These are phyloP conservation scores for Spiromastix sp. DNA, from an alignment of 2,329 filamentous ascomycete genomes.

Conservation along the genomic window DNA sequence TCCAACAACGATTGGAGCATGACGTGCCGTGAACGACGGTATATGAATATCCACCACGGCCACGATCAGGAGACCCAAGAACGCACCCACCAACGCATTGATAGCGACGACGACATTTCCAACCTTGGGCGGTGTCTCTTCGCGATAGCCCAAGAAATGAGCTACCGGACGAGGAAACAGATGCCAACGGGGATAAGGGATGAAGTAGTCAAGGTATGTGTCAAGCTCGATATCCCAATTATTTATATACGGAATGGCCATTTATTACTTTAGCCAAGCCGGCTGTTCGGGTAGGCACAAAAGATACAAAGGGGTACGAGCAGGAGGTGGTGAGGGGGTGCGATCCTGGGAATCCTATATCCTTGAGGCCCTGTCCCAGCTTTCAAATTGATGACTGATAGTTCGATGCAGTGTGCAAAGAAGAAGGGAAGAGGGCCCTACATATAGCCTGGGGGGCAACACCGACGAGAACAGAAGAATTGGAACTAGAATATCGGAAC, in stretches of 20 bases:
- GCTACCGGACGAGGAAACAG: slow-evolving; percentile 56
- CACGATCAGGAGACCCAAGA: slow-evolving; percentile 51
- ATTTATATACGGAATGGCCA: slow-evolving; percentile 13
- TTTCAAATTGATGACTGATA: too few relatives aligned
- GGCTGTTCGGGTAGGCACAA: not conserved
- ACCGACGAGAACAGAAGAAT: slow-evolving; percentile 1
- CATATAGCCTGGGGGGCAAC: not conserved
- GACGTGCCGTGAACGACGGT: slow-evolving; percentile 41
- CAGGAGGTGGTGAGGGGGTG: not conserved
- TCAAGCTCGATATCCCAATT: slow-evolving; percentile 62
- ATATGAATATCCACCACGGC: slow-evolving; percentile 47
- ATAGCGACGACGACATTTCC: slow-evolving; percentile 51
- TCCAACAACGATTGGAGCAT: slow-evolving; percentile 53
- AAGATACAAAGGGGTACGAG: not conserved
- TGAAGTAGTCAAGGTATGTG: slow-evolving; percentile 57
- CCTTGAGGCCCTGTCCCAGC: not conserved
- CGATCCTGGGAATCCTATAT: not conserved
- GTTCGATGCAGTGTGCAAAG: too few relatives aligned
- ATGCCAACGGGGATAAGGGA: slow-evolving; percentile 56
- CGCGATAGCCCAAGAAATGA: slow-evolving; percentile 57
- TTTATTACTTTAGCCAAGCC: not conserved
- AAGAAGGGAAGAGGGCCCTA: not conserved
- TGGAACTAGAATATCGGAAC: not conserved
- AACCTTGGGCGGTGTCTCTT: slow-evolving; percentile 24
- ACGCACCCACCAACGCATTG: slow-evolving; percentile 57